Conservation (phyloP, 352 stramenopile species). For the Globisporangium viniferum region DNA sequence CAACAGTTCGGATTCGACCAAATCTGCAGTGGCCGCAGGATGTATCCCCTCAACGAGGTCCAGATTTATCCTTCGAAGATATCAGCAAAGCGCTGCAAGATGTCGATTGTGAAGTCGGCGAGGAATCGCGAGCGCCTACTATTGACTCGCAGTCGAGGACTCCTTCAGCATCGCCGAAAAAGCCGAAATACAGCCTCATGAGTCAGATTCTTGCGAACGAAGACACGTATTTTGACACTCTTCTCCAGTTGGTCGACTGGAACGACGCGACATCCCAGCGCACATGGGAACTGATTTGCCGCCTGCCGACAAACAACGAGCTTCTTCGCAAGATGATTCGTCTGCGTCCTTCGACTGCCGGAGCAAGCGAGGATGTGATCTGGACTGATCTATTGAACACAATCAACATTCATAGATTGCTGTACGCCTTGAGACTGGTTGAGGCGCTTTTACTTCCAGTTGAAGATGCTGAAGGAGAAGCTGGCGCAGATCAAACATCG, state of each 20-base stretch:
- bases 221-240: conserved; percentile 41
- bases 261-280: conserved; percentile 47
- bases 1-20: conserved; percentile 32
- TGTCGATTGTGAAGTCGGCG: neutral
- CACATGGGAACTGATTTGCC: conserved; percentile 71
- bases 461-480: conserved; percentile 2
- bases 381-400: conserved; percentile 51
- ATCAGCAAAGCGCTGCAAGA: conserved; percentile 23
- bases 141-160: neutral
- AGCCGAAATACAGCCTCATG: conserved; percentile 31
- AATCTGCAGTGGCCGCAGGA: conserved; percentile 42
- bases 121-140: neutral
- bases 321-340: conserved; percentile 65
- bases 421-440: conserved; percentile 67
- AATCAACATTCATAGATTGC: conserved; percentile 44
- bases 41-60: conserved; percentile 40
- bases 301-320: conserved; percentile 63
- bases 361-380: conserved; percentile 18
- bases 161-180: neutral
- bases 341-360: conserved; percentile 25
- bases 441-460: conserved; percentile 62
- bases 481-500: neutral
- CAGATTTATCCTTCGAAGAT: conserved; percentile 37
- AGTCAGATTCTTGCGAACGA: conserved; percentile 64
- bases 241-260: conserved; percentile 63